Percentiles rank a stretch among this genome's conserved stretches.
Conservation (phyloP, 441 rosid species). For the Euphorbia corollata region DNA sequence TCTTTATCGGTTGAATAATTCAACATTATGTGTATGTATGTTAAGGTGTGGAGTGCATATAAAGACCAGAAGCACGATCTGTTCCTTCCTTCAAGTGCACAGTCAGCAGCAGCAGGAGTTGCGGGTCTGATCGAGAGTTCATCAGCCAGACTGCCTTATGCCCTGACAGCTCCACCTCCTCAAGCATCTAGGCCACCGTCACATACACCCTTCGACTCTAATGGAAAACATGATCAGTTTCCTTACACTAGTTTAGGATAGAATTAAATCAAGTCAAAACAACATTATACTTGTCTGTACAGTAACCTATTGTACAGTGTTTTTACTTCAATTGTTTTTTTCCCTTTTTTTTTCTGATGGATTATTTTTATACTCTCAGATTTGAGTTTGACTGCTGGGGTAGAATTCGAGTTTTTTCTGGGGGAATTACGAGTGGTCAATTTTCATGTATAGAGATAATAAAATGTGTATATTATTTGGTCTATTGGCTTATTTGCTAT, state of each 20-base stretch:
- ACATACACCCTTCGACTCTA: slow-evolving; percentile 24
- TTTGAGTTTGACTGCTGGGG: slow-evolving; percentile 12
- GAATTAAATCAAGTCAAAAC: background rate
- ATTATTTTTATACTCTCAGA: background rate
- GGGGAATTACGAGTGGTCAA: background rate
- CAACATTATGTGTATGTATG: background rate
- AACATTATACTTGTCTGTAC: slow-evolving; percentile 19
- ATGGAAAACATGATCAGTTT: slow-evolving; percentile 29
- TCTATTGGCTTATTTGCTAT: slow-evolving; percentile 12
- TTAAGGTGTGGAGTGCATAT: slow-evolving; percentile 90
- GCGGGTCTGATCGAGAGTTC: slow-evolving; percentile 93
- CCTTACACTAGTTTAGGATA: slow-evolving; percentile 15
- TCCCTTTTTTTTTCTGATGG: background rate
- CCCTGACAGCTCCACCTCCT: slow-evolving; percentile 75
- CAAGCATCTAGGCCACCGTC: slow-evolving; percentile 30
- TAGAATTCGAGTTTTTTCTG: slow-evolving; percentile 10
- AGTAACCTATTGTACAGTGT: slow-evolving; percentile 38
- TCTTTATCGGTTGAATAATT: no score
- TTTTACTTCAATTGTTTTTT: background rate
- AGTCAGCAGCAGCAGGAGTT: slow-evolving; percentile 89
- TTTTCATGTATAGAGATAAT: slow-evolving; percentile 10
- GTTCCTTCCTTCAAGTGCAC: slow-evolving; percentile 91
- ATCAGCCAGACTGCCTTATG: slow-evolving; percentile 63
- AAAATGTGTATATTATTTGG: slow-evolving; percentile 10
- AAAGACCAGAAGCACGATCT: slow-evolving; percentile 98